Evolutionary conservation across 192 early-diverging fungal genomes (phyloP).

Genomic region (Backusella mclennaniae): DNA sequence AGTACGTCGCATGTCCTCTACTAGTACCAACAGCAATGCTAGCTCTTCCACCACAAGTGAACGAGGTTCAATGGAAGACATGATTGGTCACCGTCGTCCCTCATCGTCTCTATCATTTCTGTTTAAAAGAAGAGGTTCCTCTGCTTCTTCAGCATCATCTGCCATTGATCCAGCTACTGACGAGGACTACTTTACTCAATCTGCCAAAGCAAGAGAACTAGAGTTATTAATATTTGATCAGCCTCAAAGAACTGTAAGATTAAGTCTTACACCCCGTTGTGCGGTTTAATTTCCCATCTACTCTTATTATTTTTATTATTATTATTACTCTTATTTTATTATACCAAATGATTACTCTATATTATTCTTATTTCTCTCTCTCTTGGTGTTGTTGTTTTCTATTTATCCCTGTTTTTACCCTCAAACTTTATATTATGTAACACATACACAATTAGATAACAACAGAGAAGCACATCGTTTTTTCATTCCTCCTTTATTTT

Average conservation of each 20-base stretch:
- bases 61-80: neutral
- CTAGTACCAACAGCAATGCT: neutral
- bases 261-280: conserved; percentile 9
- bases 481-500: neutral
- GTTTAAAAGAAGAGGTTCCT: neutral
- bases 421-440: neutral
- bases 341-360: neutral
- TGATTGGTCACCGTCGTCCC: neutral
- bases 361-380: neutral
- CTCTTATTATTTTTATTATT: neutral
- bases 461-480: neutral
- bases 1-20: neutral
- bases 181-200: neutral
- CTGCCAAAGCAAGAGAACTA: conserved; percentile 10
- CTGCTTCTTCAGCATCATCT: neutral
- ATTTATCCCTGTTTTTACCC: neutral
- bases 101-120: neutral
- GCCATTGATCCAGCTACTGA: neutral
- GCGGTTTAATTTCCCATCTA: neutral
- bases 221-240: conserved; percentile 17
- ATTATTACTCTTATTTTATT: neutral
- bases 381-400: neutral
- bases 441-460: neutral
- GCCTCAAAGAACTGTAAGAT: conserved; percentile 6
- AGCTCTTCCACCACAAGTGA: neutral